phyloP scores from a whole-genome alignment of 2,329 filamentous ascomycete genomes.

The Trichoderma harzianum region DNA sequence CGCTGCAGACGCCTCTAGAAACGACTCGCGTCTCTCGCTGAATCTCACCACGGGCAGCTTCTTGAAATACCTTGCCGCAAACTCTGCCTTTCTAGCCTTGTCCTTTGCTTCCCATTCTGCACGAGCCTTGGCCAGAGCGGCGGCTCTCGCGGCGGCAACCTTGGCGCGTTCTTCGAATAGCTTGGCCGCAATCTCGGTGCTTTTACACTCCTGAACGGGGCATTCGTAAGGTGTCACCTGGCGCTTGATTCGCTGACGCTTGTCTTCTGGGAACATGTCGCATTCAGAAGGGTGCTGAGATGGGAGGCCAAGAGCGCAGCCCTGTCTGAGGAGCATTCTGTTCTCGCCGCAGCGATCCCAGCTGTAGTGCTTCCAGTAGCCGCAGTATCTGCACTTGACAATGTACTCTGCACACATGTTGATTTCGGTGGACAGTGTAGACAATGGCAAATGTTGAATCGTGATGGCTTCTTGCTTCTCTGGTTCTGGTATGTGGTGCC shows the following conservation, averaged over 20 bases:
- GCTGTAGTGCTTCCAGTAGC: conserved; percentile 9
- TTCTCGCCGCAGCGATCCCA: conserved; percentile 16
- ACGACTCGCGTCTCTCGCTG: background rate
- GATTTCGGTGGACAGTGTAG: background rate
- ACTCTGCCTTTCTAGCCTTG: conserved; percentile 8
- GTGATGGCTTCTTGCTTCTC: conserved; percentile 21
- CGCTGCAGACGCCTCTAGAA: background rate
- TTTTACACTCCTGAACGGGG: conserved; percentile 12
- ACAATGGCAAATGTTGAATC: conserved; percentile 19
- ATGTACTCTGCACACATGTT: conserved; percentile 17
- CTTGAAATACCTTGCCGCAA: conserved; percentile 12
- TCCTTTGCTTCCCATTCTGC: conserved; percentile 11
- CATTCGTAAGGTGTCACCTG: conserved; percentile 17
- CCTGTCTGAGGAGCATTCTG: background rate
- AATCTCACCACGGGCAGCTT: conserved; percentile 10
- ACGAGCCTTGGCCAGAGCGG: background rate
- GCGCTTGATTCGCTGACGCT: conserved; percentile 1
- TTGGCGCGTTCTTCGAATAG: conserved; percentile 10
- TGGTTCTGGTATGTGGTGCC: background rate
- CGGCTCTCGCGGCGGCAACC: conserved; percentile 3
- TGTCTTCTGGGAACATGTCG: conserved; percentile 1
- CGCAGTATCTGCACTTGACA: conserved; percentile 13
- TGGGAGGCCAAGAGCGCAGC: background rate
- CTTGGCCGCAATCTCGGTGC: conserved; percentile 12
- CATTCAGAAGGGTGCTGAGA: conserved; percentile 13